phyloP scores from a whole-genome alignment of 2,329 filamentous ascomycete genomes.

The Fonsecaea monophora region DNA sequence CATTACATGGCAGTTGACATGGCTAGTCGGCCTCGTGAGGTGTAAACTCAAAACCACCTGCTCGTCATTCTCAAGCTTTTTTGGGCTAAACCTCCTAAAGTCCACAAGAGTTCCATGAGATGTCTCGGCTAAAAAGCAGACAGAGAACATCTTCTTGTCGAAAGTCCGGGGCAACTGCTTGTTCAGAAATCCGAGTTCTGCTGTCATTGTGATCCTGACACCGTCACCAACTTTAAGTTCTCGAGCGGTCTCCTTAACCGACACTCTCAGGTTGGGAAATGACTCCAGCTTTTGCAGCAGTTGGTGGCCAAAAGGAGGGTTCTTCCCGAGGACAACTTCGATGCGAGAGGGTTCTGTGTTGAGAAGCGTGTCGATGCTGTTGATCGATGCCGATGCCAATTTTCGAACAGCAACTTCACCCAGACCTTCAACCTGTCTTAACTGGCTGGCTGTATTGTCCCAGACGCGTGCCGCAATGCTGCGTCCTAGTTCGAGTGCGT shows the following conservation, averaged over 20 bases:
- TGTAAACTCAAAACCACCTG: slow-evolving; percentile 66
- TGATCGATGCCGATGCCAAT: slow-evolving; percentile 73
- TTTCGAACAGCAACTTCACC: slow-evolving; percentile 78
- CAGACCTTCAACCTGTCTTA: slow-evolving; percentile 82
- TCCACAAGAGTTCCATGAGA: slow-evolving; percentile 73
- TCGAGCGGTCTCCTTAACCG: slow-evolving; percentile 58
- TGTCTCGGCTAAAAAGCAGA: slow-evolving; percentile 77
- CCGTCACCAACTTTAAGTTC: slow-evolving; percentile 48
- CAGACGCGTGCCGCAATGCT: slow-evolving; percentile 77
- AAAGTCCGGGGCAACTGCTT: slow-evolving; percentile 66
- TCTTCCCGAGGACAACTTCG: slow-evolving; percentile 76
- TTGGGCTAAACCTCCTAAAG: slow-evolving; percentile 69
- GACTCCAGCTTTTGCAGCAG: slow-evolving; percentile 68
- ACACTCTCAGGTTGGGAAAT: slow-evolving; percentile 73
- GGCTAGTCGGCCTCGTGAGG: slow-evolving; percentile 61
- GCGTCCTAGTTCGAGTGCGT: slow-evolving; percentile 77
- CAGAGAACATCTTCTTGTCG: slow-evolving; percentile 67
- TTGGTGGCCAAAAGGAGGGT: slow-evolving; percentile 81
- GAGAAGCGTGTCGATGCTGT: slow-evolving; percentile 73
- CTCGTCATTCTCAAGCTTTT: slow-evolving; percentile 67
- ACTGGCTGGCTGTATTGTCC: slow-evolving; percentile 81
- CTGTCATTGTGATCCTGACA: slow-evolving; percentile 68
- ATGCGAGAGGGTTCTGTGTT: slow-evolving; percentile 72
- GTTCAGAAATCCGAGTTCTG: slow-evolving; percentile 75
- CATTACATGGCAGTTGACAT: slow-evolving; percentile 72